Base-by-base conservation (phyloP, 257 asterid genomes). In the Nicotiana undulata region DNA sequence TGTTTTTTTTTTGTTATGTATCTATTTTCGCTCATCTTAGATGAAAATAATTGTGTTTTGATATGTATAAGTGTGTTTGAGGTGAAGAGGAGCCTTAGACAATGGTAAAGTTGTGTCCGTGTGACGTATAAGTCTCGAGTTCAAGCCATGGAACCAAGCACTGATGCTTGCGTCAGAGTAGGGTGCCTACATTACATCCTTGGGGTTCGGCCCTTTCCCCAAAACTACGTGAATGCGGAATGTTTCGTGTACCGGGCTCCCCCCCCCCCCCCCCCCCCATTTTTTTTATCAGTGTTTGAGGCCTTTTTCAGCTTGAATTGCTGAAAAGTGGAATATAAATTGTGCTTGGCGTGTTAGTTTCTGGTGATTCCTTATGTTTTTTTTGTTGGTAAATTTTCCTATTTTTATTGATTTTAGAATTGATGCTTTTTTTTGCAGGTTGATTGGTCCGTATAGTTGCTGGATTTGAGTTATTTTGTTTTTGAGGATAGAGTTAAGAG, bases 351-450 rank as follows among this genome's bases (percentile, higher is more conserved):
- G 0, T 72, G 7, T 24, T 72, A 46, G 16, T 49, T 49, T 49
- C 6, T 72, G 22, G 4, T 72, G 4, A 9, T 72, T 2, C 12
- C n/a, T 10, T 10, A 5, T 4, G 13, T 22, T 0, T 0, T 10
- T 26, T 20, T 67, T 44, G 24, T 22, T 22, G 4, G 24, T 16
- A 11, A 20, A 0, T 68, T 37, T 46, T 46, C 22, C 11, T 20
- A 2, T 72, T 72, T 15, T 46, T 8, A 24, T 24, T 74, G 79
- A 74, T 74, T 49, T 49, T 24, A 44, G 34, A 68, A 86, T 77
- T 81, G 79, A 70, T 24, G 80, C 79, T 24, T 12, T 86, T 40
- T 7, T 9, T 85, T 90, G 92, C 94, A 90, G 95, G 91, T 82
- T 85, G 91, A 89, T 88, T 89, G 82, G 88, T 82, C 16, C 16